Percentiles rank a stretch among this genome's conserved stretches.
Evolutionary conservation across 2,329 filamentous ascomycete genomes (phyloP).

Genomic region (Pseudogymnoascus sp.): DNA sequence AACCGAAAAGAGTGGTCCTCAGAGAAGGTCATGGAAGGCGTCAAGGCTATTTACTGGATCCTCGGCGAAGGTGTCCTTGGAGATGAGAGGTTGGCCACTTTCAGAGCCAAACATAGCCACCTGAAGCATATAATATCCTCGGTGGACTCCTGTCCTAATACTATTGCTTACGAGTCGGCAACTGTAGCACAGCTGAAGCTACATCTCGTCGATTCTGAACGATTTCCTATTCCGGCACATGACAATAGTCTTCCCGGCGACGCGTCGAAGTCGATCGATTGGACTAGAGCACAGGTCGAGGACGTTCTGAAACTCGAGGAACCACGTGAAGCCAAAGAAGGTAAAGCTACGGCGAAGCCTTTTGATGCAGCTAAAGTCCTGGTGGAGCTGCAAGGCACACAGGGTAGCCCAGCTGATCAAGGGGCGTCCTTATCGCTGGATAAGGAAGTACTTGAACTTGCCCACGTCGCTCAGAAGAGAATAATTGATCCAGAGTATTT

Average conservation of each 20-base stretch:
- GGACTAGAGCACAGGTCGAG: constrained; percentile 8
- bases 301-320: constrained; percentile 18
- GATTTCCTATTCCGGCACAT: constrained; percentile 65
- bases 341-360: constrained; percentile 15
- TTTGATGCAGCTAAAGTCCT: constrained; percentile 41
- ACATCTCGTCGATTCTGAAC: constrained; percentile 61
- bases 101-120: constrained; percentile 54
- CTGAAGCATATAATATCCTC: constrained; percentile 73
- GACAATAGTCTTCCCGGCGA: constrained; percentile 34
- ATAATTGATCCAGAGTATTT: constrained; percentile 39
- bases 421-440: constrained; percentile 16
- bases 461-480: constrained; percentile 36
- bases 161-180: constrained; percentile 59
- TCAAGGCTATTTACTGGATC: constrained; percentile 72
- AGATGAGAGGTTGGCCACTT: constrained; percentile 56
- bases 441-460: constrained; percentile 44
- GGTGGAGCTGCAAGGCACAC: constrained; percentile 22
- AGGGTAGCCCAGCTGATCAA: constrained; percentile 17
- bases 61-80: constrained; percentile 60
- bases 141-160: constrained; percentile 65
- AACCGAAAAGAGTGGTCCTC: constrained; percentile 64
- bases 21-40: constrained; percentile 53
- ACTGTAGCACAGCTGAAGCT: constrained; percentile 61
- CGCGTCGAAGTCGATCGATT: neutral
- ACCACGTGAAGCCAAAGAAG: neutral